Conservation (phyloP, 1,284 basidiomycete genomes). For the Apiotrichum gamsii region DNA sequence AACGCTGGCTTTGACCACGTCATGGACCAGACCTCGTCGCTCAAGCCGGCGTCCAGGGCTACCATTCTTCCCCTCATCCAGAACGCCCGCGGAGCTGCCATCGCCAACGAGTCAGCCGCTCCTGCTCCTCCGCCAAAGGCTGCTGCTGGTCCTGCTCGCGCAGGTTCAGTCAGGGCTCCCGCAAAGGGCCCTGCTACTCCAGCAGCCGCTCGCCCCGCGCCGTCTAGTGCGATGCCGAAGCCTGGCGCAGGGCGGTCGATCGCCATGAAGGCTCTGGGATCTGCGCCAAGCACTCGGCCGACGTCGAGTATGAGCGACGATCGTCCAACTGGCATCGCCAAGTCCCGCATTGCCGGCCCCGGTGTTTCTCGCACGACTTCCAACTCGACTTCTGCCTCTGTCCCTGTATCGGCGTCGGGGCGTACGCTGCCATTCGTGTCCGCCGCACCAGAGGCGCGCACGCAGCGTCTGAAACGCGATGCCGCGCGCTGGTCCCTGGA, state of each 20-base stretch:
- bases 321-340: constrained; percentile 24
- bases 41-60: constrained; percentile 86
- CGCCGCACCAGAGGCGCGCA: constrained; percentile 68
- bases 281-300: constrained; percentile 30
- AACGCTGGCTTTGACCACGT: constrained; percentile 78
- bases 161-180: constrained; percentile 22
- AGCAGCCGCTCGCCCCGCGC: constrained; percentile 3
- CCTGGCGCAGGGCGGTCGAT: constrained; percentile 28
- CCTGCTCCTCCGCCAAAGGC: constrained; percentile 9
- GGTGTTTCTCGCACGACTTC: neutral
- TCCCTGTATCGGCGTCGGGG: constrained; percentile 3
- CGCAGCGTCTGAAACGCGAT: constrained; percentile 69
- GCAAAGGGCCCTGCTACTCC: constrained; percentile 11
- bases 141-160: constrained; percentile 18
- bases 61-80: constrained; percentile 85
- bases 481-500: constrained; percentile 76
- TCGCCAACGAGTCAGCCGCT: constrained; percentile 27
- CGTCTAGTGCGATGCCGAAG: neutral
- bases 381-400: constrained; percentile 20
- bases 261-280: constrained; percentile 41
- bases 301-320: constrained; percentile 26
- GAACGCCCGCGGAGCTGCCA: constrained; percentile 47
- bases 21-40: constrained; percentile 71
- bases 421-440: constrained; percentile 56
- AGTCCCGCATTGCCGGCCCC: constrained; percentile 18